Conservation (phyloP, 1,284 basidiomycete species). For the Malassezia cuniculi region DNA sequence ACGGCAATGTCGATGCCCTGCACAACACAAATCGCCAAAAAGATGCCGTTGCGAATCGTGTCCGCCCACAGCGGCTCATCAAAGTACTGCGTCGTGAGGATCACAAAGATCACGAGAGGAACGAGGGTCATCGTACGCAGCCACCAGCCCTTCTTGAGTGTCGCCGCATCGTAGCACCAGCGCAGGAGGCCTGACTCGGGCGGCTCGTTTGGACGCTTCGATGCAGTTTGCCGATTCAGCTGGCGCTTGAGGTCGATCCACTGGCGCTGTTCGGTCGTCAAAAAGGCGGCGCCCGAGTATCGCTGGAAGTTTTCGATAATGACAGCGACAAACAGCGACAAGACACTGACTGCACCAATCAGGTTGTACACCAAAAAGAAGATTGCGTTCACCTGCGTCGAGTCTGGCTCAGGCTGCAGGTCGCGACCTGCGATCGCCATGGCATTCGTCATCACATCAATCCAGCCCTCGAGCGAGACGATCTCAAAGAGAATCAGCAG, state of each 20-base stretch:
- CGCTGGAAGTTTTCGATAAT: conserved; percentile 86
- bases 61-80: conserved; percentile 53
- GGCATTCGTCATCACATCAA: conserved; percentile 72
- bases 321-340: conserved; percentile 54
- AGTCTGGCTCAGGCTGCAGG: conserved; percentile 31
- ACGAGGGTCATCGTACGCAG: conserved; percentile 65
- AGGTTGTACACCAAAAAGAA: conserved; percentile 91
- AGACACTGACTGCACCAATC: conserved; percentile 69
- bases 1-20: conserved; percentile 69
- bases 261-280: conserved; percentile 74
- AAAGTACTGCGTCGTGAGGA: conserved; percentile 75
- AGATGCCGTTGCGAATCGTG: conserved; percentile 62
- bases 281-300: conserved; percentile 61
- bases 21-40: conserved; percentile 60
- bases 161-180: conserved; percentile 87
- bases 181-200: conserved; percentile 54
- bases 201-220: conserved; percentile 59
- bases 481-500: conserved; percentile 92
- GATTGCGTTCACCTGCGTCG: conserved; percentile 54
- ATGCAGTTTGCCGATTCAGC: conserved; percentile 73
- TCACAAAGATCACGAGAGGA: conserved; percentile 71
- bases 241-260: conserved; percentile 89
- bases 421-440: conserved; percentile 61
- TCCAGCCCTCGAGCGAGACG: conserved; percentile 87
- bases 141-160: conserved; percentile 91